These are phyloP conservation scores for Pestalotiopsis sp. DNA, from an alignment of 2,329 filamentous ascomycete species.

Conservation along the genomic window DNA sequence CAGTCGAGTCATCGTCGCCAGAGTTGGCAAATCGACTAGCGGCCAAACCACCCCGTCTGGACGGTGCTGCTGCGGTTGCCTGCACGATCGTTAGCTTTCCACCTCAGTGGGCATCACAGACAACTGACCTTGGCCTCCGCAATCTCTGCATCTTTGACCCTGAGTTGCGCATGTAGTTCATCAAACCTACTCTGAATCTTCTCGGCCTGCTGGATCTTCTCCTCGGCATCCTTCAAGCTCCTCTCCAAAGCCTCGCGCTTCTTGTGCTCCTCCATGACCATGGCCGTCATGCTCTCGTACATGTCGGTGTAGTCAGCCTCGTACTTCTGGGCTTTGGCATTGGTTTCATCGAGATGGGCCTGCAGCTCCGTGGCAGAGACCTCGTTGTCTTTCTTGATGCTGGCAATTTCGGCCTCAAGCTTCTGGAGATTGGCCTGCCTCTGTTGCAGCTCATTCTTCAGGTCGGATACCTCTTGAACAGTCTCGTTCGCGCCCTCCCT, in stretches of 20 bases:
- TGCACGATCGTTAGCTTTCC: slow-evolving; percentile 25
- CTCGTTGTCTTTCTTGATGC: slow-evolving; percentile 31
- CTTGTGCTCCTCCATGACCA: slow-evolving; percentile 59
- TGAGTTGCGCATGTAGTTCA: slow-evolving; percentile 40
- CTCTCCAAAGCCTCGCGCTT: slow-evolving; percentile 27
- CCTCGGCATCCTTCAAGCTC: not conserved
- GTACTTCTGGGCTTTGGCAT: slow-evolving; percentile 54
- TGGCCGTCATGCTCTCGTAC: slow-evolving; percentile 60
- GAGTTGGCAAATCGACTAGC: slow-evolving; percentile 49
- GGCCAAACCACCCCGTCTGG: slow-evolving; percentile 47
- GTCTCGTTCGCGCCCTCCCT: slow-evolving; percentile 32
- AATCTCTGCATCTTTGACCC: slow-evolving; percentile 64
- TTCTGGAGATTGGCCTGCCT: slow-evolving; percentile 29
- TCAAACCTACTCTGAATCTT: slow-evolving; percentile 31
- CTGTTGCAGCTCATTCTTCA: slow-evolving; percentile 31
- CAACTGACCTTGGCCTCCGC: slow-evolving; percentile 56
- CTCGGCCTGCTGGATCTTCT: slow-evolving; percentile 25
- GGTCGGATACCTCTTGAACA: slow-evolving; percentile 24
- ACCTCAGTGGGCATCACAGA: slow-evolving; percentile 13
- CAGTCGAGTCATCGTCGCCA: slow-evolving; percentile 33
- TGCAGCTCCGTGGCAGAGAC: slow-evolving; percentile 54
- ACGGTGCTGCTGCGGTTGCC: slow-evolving; percentile 20
- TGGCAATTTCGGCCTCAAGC: slow-evolving; percentile 44
- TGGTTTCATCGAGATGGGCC: slow-evolving; percentile 49
- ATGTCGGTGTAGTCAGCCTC: slow-evolving; percentile 63